phyloP scores from a whole-genome alignment of 495 filamentous ascomycete genomes.

The Talaromyces proteolyticus region DNA sequence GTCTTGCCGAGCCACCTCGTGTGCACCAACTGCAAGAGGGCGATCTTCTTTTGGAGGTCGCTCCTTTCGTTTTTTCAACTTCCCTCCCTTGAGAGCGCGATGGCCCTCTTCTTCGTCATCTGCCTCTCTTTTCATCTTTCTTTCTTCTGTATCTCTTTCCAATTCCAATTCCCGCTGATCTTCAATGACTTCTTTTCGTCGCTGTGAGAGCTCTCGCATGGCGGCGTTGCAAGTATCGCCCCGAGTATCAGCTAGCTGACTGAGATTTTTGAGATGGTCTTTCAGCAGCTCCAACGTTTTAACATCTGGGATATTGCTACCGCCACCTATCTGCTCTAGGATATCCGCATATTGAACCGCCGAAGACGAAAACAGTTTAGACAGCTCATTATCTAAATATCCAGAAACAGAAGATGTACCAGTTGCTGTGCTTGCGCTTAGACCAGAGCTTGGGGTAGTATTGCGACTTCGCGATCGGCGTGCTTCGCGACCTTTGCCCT shows the following conservation, averaged over 20 bases:
- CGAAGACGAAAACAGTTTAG: conserved; percentile 54
- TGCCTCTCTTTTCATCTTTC: conserved; percentile 45
- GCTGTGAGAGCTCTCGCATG: conserved; percentile 63
- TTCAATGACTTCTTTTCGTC: conserved; percentile 54
- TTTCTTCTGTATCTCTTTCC: conserved; percentile 34
- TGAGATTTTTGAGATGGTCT: conserved; percentile 59
- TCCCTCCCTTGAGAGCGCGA: conserved; percentile 35
- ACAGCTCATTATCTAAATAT: conserved; percentile 56
- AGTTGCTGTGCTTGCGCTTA: conserved; percentile 40
- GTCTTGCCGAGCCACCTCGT: conserved; percentile 62
- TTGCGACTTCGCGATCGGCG: conserved; percentile 79
- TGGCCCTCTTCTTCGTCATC: conserved; percentile 50
- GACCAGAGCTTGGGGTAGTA: conserved; percentile 67
- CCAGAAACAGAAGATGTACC: conserved; percentile 47
- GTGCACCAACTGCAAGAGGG: conserved; percentile 56
- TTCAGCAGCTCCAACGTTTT: conserved; percentile 64
- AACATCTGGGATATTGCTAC: conserved; percentile 65
- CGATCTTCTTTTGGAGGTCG: conserved; percentile 45
- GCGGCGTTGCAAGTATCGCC: conserved; percentile 61
- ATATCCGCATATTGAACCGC: conserved; percentile 65
- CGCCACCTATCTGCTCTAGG: conserved; percentile 59
- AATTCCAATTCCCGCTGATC: conserved; percentile 39
- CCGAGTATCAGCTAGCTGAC: conserved; percentile 58
- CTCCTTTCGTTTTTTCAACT: conserved; percentile 49
- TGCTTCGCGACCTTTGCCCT: conserved; percentile 63